These are phyloP conservation scores for Eudorina sp. DNA, from an alignment of 139 green algal species.

Conservation along the genomic window DNA sequence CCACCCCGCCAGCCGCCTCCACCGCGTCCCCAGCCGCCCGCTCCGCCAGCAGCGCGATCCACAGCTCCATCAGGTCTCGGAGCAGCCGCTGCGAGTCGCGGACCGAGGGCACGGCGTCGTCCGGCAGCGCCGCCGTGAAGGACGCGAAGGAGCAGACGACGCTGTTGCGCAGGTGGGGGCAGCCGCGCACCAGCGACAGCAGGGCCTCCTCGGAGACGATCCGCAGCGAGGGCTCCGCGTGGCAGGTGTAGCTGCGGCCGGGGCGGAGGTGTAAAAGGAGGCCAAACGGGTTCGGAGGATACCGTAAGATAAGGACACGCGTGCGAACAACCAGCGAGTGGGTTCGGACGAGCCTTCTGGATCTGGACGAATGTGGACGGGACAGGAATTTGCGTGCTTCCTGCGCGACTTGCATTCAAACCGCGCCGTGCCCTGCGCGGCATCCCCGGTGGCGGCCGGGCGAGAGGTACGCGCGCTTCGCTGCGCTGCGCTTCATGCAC, in stretches of 20 bases:
- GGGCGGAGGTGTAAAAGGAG: too few species aligned
- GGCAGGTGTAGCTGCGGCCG: slow-evolving; percentile 57
- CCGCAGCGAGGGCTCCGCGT: slow-evolving; percentile 55
- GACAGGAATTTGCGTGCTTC: too few species aligned
- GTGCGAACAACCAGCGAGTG: too few species aligned
- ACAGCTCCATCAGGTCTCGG: slow-evolving; percentile 61
- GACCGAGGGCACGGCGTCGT: slow-evolving; percentile 69
- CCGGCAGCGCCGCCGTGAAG: slow-evolving; percentile 68
- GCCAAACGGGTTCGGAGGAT: too few species aligned
- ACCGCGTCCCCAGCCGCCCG: slow-evolving; percentile 36
- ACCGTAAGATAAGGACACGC: too few species aligned
- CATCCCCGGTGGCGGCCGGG: too few species aligned
- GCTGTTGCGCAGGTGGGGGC: slow-evolving; percentile 73
- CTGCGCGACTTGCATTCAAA: too few species aligned
- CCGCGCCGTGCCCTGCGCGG: too few species aligned
- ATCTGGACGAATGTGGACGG: too few species aligned
- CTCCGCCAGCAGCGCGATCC: slow-evolving; percentile 62
- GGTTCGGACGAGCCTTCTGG: too few species aligned
- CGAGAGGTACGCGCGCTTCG: too few species aligned
- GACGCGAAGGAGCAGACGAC: slow-evolving; percentile 72
- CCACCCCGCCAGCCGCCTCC: background rate
- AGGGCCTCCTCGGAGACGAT: slow-evolving; percentile 66
- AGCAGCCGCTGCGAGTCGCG: slow-evolving; percentile 61
- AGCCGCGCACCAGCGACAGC: slow-evolving; percentile 64
- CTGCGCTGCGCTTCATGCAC: too few species aligned